phyloP scores from a whole-genome alignment of 2,329 filamentous ascomycete species.

The Calonectria ilicicola region DNA sequence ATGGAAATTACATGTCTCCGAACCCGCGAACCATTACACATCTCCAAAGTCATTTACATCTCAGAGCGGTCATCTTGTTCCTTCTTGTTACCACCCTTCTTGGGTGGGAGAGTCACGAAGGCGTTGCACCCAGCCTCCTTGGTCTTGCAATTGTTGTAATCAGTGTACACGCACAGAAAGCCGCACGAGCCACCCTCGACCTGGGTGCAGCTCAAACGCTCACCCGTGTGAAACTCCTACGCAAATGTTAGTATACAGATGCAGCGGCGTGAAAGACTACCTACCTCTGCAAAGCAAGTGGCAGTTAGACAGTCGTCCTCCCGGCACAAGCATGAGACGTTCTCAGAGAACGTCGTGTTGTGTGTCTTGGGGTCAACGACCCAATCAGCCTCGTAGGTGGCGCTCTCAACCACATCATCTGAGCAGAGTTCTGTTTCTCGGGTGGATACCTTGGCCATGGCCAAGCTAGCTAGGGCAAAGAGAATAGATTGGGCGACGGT shows the following conservation, averaged over 20 bases:
- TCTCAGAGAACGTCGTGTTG: neutral
- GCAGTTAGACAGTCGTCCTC: neutral
- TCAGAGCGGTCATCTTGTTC: neutral
- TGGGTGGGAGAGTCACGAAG: neutral
- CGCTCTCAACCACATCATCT: neutral
- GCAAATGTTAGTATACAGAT: neutral
- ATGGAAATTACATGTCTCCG: neutral
- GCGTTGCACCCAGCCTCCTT: neutral
- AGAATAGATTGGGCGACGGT: neutral
- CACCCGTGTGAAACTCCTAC: neutral
- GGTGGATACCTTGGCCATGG: neutral
- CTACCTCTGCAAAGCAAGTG: neutral
- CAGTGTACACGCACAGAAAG: neutral
- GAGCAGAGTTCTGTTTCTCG: neutral
- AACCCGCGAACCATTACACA: neutral
- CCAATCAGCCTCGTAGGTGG: neutral
- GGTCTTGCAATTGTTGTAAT: neutral
- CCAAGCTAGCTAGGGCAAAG: neutral
- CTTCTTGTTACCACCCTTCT: neutral
- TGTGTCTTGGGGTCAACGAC: neutral
- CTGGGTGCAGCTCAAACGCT: neutral
- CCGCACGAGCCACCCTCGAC: neutral
- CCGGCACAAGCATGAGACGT: neutral
- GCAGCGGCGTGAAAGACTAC: neutral
- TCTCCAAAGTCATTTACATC: neutral